Evolutionary conservation across 78 protist species (phyloP).

Genomic region (Dictyostelium discoideum): dicty_2.7 NC_007090.3:1401001-1401500

Average conservation of each 20-base stretch:
- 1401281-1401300: constrained; percentile 91
- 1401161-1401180: constrained; percentile 78
- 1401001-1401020: constrained; percentile 88
- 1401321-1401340: constrained; percentile 32
- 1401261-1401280: constrained; percentile 86
- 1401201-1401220: constrained; percentile 36
- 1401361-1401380: constrained; percentile 69
- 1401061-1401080: too few species aligned
- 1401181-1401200: constrained; percentile 33
- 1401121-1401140: not conserved
- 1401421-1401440: constrained; percentile 83
- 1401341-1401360: constrained; percentile 33
- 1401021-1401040: constrained; percentile 86
- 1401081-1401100: not conserved
- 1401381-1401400: constrained; percentile 69
- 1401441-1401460: constrained; percentile 87
- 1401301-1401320: constrained; percentile 85
- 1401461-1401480: constrained; percentile 92
- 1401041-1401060: not conserved
- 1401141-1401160: constrained; percentile 20
- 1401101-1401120: not conserved
- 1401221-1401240: constrained; percentile 68
- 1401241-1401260: constrained; percentile 34
- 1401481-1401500: constrained; percentile 75
- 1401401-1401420: constrained; percentile 82